These are phyloP conservation scores for Tulasnella sp. DNA, from an alignment of 768 basidiomycete genomes.

Conservation along the genomic window DNA sequence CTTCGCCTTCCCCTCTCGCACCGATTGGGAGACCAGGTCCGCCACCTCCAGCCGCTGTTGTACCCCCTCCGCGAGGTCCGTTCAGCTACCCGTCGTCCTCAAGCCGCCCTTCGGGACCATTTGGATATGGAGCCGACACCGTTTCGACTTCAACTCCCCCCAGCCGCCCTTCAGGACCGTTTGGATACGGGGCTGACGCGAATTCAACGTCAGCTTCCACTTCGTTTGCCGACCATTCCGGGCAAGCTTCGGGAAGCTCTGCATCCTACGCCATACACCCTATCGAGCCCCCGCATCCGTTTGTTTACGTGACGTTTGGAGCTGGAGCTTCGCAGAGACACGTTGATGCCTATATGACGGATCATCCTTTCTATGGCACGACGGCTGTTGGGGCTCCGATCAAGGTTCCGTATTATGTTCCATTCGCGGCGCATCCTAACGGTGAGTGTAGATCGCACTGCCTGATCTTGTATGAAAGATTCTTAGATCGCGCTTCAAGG, in stretches of 20 bases:
- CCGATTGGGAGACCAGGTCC: neutral
- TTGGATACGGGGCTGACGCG: neutral
- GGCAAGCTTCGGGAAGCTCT: neutral
- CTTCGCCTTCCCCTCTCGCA: neutral
- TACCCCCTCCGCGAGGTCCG: constrained; percentile 8
- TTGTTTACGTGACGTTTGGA: constrained; percentile 84
- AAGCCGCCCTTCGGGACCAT: neutral
- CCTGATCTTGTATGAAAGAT: too few species aligned
- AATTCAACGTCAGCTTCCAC: constrained; percentile 47
- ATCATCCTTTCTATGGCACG: constrained; percentile 63
- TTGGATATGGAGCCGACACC: neutral
- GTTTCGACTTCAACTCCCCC: neutral
- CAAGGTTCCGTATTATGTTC: constrained; percentile 76
- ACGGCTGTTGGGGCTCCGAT: constrained; percentile 56
- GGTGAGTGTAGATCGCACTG: constrained; percentile 48
- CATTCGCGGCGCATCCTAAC: constrained; percentile 77
- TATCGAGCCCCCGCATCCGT: constrained; percentile 63
- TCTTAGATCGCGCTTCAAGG: neutral
- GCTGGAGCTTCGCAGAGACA: constrained; percentile 85
- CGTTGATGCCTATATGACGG: constrained; percentile 74
- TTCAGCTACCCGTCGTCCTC: constrained; percentile 27
- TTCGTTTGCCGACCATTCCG: constrained; percentile 45
- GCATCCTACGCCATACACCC: constrained; percentile 37
- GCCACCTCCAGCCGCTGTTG: neutral
- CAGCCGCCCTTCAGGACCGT: neutral